Conservation (phyloP, 768 basidiomycete species). For the Suillus variegatus region DNA sequence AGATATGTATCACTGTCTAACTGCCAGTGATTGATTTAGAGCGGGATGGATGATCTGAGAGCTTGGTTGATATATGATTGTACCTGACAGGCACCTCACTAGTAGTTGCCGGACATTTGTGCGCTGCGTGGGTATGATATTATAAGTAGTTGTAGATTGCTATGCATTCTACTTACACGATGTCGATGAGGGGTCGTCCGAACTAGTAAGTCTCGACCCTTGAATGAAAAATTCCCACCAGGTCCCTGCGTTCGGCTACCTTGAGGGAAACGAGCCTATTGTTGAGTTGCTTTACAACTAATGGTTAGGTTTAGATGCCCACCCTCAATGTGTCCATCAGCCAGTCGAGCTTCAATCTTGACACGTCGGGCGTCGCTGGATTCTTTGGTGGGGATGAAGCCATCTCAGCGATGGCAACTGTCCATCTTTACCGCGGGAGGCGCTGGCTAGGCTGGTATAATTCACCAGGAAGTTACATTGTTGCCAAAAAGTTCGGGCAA, state of each 20-base stretch:
- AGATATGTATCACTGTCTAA: neutral
- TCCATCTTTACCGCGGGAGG: constrained; percentile 33
- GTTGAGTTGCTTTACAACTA: neutral
- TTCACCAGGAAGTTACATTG: constrained; percentile 32
- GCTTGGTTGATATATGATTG: neutral
- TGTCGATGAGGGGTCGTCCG: neutral
- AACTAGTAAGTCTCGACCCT: neutral
- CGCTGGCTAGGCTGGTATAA: constrained; percentile 41
- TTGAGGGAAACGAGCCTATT: neutral
- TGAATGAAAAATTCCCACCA: neutral
- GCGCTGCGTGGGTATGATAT: neutral
- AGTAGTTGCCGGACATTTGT: neutral
- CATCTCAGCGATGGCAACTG: constrained; percentile 34
- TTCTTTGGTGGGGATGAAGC: constrained; percentile 39
- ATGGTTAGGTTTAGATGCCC: neutral
- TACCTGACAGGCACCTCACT: neutral
- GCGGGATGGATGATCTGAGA: neutral
- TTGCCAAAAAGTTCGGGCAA: constrained; percentile 33
- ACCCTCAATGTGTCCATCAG: neutral
- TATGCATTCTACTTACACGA: neutral
- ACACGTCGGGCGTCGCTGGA: constrained; percentile 32
- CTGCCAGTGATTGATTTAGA: neutral
- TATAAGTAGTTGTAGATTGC: neutral
- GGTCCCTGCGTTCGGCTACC: neutral
- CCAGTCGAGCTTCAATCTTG: constrained; percentile 19